A percentile compares a stretch with the other conserved stretches of the same genome.
These are phyloP conservation scores for Paramecium biaurelia DNA, from an alignment of 73 alveolate genomes.

Conservation along the genomic window DNA sequence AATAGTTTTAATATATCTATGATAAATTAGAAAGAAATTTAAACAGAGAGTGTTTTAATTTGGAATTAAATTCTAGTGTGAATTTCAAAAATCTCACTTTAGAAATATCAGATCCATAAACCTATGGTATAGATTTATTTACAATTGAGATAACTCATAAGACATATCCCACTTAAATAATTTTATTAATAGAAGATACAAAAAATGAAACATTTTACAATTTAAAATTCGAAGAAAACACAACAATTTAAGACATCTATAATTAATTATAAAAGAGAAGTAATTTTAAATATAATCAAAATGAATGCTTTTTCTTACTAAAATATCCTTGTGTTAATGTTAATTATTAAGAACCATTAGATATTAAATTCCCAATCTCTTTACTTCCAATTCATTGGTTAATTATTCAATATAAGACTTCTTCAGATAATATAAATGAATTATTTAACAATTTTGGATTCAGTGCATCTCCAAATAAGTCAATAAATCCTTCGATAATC, in stretches of 20 bases:
- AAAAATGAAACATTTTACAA: neutral
- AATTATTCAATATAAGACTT: neutral
- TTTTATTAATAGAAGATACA: neutral
- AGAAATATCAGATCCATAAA: neutral
- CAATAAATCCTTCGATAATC: neutral
- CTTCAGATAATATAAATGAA: neutral
- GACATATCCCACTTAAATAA: neutral
- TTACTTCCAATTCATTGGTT: neutral
- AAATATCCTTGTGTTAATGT: neutral
- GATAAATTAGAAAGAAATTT: neutral
- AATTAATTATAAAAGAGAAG: neutral
- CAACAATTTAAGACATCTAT: neutral
- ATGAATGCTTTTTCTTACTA: neutral
- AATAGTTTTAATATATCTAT: neutral
- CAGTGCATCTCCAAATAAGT: neutral
- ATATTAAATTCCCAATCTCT: neutral
- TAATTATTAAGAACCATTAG: neutral
- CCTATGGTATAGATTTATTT: neutral
- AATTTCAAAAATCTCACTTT: neutral
- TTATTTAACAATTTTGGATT: neutral
- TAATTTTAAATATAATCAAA: neutral
- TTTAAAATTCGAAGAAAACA: neutral
- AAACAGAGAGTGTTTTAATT: neutral
- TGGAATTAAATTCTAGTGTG: neutral
- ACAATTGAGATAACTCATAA: neutral